Conservation (phyloP, 495 filamentous ascomycete genomes). For the Podospora pseudocomata region DNA sequence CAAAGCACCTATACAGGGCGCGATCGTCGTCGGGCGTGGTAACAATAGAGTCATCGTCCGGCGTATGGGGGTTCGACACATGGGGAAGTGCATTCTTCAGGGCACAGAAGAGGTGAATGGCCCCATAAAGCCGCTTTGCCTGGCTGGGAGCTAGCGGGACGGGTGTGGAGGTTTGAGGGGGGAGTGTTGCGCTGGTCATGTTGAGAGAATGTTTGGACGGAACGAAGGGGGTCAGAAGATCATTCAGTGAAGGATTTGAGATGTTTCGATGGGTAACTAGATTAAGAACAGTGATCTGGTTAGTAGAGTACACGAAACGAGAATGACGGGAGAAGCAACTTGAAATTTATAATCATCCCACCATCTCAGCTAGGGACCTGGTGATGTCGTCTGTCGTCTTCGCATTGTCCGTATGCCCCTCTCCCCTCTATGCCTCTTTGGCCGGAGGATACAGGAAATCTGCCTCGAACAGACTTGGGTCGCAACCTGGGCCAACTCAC, state of each 20-base stretch:
- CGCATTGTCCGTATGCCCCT: not conserved
- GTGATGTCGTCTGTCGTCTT: not conserved
- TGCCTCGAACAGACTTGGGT: not conserved
- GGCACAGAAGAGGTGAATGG: not conserved
- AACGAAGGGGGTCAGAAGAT: too few relatives aligned
- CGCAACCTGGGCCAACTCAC: not conserved
- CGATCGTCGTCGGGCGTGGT: slow-evolving; percentile 1
- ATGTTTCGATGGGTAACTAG: not conserved
- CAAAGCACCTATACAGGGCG: slow-evolving; percentile 21
- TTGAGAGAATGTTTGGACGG: not conserved
- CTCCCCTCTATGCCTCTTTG: not conserved
- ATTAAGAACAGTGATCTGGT: not conserved
- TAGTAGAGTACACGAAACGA: not conserved
- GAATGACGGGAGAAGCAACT: not conserved
- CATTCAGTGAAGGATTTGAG: too few relatives aligned
- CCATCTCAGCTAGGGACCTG: not conserved
- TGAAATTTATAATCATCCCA: not conserved
- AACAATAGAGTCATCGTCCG: not conserved
- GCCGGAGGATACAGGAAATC: not conserved
- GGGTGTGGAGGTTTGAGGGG: not conserved
- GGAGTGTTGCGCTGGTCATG: not conserved
- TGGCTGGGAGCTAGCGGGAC: not conserved
- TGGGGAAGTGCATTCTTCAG: not conserved
- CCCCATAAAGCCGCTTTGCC: not conserved
- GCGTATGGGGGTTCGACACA: not conserved